Evolutionary conservation across 495 filamentous ascomycete genomes (phyloP).

Genomic region (Tuber aestivum): DNA sequence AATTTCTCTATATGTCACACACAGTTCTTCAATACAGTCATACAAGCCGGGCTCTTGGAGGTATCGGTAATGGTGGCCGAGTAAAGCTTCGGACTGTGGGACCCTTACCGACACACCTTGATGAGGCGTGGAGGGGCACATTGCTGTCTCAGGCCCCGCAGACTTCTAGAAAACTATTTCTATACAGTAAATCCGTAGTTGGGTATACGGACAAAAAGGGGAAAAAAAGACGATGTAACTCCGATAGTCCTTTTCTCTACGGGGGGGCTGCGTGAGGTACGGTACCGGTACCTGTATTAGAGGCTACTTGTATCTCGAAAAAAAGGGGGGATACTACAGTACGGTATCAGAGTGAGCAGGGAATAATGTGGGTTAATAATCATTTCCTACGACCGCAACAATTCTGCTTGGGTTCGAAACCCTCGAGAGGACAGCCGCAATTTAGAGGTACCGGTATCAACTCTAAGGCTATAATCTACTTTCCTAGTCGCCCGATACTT

Average conservation of each 20-base stretch:
- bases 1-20: neutral
- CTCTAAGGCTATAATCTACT: neutral
- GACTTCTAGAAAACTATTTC: neutral
- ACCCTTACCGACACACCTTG: neutral
- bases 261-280: neutral
- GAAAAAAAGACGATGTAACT: neutral
- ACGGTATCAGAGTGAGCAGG: neutral
- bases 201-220: neutral
- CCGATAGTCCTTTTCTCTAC: neutral
- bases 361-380: neutral
- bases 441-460: neutral
- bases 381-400: neutral
- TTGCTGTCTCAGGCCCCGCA: neutral
- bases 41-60: neutral
- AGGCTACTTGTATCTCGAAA: neutral
- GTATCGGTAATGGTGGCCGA: neutral
- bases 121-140: neutral
- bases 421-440: neutral
- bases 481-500: neutral
- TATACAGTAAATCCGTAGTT: neutral
- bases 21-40: neutral
- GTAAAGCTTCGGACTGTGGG: constrained; percentile 5
- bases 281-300: neutral
- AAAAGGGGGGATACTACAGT: neutral
- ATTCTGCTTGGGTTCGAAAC: neutral